A percentile compares a stretch with the other conserved stretches of the same genome.
phyloP scores from a whole-genome alignment of 495 filamentous ascomycete genomes.

The Aspergillus heteromorphus region DNA sequence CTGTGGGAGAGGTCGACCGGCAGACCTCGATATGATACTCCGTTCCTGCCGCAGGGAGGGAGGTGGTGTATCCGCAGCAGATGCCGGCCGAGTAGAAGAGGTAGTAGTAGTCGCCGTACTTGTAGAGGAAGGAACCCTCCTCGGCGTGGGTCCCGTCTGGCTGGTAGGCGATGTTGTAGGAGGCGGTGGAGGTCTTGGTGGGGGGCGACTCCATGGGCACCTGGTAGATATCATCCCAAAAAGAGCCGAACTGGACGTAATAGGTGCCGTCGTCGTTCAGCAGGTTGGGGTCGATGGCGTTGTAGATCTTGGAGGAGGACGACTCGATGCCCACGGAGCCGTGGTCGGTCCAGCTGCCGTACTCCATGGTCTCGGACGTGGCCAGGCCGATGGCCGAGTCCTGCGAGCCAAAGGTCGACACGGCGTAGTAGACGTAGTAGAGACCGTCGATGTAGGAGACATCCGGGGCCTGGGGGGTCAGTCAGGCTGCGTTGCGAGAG shows the following conservation, averaged over 20 bases:
- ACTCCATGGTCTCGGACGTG: constrained; percentile 55
- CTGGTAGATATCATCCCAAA: constrained; percentile 67
- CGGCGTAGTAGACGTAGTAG: constrained; percentile 70
- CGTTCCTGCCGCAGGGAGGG: constrained; percentile 47
- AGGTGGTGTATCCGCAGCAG: constrained; percentile 58
- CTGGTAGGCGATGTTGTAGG: constrained; percentile 52
- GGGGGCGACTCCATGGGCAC: constrained; percentile 49
- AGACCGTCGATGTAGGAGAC: constrained; percentile 46
- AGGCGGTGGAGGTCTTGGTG: constrained; percentile 30
- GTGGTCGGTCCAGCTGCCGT: constrained; percentile 52
- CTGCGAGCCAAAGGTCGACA: constrained; percentile 63
- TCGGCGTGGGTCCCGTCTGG: constrained; percentile 45
- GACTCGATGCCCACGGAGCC: constrained; percentile 48
- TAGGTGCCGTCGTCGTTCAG: constrained; percentile 44
- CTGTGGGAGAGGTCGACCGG: constrained; percentile 49
- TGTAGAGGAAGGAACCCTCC: constrained; percentile 58
- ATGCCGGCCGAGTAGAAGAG: constrained; percentile 62
- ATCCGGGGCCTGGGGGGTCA: constrained; percentile 57
- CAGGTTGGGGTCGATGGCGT: constrained; percentile 68
- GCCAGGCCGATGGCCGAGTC: constrained; percentile 65
- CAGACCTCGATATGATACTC: constrained; percentile 73
- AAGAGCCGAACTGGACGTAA: constrained; percentile 64
- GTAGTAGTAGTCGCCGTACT: constrained; percentile 58
- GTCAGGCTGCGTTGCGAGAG: background rate
- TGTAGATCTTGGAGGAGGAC: constrained; percentile 49